These are phyloP conservation scores for Allantophomopsis cytisporea DNA, from an alignment of 2,329 filamentous ascomycete genomes.

Conservation along the genomic window DNA sequence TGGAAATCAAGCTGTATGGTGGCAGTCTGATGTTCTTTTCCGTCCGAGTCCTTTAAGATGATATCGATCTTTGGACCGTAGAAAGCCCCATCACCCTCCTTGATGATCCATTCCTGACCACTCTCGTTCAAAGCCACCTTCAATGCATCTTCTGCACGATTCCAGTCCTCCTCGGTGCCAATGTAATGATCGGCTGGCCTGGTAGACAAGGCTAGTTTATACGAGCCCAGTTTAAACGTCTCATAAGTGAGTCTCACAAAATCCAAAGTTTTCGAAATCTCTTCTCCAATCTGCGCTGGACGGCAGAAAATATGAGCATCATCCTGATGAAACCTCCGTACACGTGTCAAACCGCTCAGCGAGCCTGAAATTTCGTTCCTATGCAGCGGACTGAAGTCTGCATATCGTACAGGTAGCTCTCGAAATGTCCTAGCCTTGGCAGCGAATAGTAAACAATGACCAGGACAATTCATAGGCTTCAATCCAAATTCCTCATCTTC, in stretches of 20 bases:
- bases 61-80: slow-evolving; percentile 91
- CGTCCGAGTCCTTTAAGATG: slow-evolving; percentile 63
- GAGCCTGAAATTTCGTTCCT: slow-evolving; percentile 77
- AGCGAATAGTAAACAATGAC: slow-evolving; percentile 74
- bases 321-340: slow-evolving; percentile 80
- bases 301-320: slow-evolving; percentile 86
- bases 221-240: slow-evolving; percentile 57
- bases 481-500: slow-evolving; percentile 64
- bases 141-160: slow-evolving; percentile 53
- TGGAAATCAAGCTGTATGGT: slow-evolving; percentile 88
- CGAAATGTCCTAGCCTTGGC: slow-evolving; percentile 62
- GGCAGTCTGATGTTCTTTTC: slow-evolving; percentile 79
- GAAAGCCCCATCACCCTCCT: slow-evolving; percentile 75
- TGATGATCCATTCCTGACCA: slow-evolving; percentile 58
- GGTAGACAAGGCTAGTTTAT: slow-evolving; percentile 67
- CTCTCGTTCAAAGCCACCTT: slow-evolving; percentile 46
- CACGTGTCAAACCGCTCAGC: slow-evolving; percentile 68
- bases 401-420: slow-evolving; percentile 71
- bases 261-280: slow-evolving; percentile 60
- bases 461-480: slow-evolving; percentile 90
- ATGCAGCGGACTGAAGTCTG: slow-evolving; percentile 80
- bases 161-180: slow-evolving; percentile 57
- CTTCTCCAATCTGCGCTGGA: slow-evolving; percentile 57
- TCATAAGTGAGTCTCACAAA: slow-evolving; percentile 63
- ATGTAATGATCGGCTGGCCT: slow-evolving; percentile 66